These are phyloP conservation scores for Mycena vitilis DNA, from an alignment of 768 basidiomycete species.

Conservation along the genomic window DNA sequence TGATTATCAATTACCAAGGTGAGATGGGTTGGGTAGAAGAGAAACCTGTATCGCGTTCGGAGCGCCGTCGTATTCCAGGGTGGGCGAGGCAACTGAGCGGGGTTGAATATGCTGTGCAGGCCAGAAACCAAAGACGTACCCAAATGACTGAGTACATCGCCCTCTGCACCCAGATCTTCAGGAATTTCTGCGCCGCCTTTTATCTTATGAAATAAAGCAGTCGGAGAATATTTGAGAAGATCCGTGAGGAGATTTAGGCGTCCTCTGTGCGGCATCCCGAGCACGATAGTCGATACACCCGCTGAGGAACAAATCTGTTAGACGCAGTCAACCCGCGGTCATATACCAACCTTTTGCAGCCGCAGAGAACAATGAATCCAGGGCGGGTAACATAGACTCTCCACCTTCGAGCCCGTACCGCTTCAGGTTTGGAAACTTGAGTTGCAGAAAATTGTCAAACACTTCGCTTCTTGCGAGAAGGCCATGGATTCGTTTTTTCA, in stretches of 20 bases:
- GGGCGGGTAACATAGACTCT: slow-evolving; percentile 92
- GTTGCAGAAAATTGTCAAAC: slow-evolving; percentile 86
- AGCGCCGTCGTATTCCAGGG: slow-evolving; percentile 58
- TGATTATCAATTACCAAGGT: slow-evolving; percentile 60
- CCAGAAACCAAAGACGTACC: slow-evolving; percentile 50
- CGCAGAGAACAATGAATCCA: slow-evolving; percentile 79
- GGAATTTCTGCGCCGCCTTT: slow-evolving; percentile 81
- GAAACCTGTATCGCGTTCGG: slow-evolving; percentile 72
- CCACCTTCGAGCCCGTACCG: slow-evolving; percentile 92
- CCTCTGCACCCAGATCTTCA: slow-evolving; percentile 73
- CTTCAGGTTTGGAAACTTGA: slow-evolving; percentile 90
- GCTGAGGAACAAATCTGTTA: slow-evolving; percentile 47
- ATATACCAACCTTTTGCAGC: slow-evolving; percentile 62
- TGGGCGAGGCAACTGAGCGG: slow-evolving; percentile 39
- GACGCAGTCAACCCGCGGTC: not conserved
- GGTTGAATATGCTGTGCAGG: slow-evolving; percentile 34
- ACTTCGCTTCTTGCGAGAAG: slow-evolving; percentile 83
- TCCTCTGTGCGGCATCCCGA: slow-evolving; percentile 91
- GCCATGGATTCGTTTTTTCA: slow-evolving; percentile 70
- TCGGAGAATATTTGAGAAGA: slow-evolving; percentile 73
- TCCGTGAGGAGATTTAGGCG: slow-evolving; percentile 88
- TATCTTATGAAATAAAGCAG: slow-evolving; percentile 87
- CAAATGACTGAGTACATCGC: slow-evolving; percentile 91
- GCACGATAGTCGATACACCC: slow-evolving; percentile 76
- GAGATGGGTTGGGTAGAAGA: slow-evolving; percentile 84